phyloP scores from a whole-genome alignment of 768 basidiomycete species.

The Suillus alpinus region DNA sequence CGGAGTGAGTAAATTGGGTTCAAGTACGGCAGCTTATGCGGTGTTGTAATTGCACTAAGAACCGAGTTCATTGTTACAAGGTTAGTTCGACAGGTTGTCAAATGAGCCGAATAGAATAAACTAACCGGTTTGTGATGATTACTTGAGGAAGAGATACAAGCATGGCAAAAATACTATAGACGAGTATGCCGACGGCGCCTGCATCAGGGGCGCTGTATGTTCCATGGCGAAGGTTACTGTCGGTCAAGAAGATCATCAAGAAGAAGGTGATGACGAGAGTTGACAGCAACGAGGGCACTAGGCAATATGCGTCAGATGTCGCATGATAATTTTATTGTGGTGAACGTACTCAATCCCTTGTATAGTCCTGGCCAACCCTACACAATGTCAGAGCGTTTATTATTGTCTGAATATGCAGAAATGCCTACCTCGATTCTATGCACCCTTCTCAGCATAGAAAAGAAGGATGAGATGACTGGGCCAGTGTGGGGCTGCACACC shows the following conservation, averaged over 20 bases:
- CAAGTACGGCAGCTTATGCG: constrained; percentile 69
- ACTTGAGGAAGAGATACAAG: constrained; percentile 65
- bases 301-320: constrained; percentile 34
- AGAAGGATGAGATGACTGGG: constrained; percentile 73
- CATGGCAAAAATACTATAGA: constrained; percentile 65
- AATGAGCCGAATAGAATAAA: neutral
- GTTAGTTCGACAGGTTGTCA: neutral
- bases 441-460: constrained; percentile 71
- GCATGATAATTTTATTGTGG: constrained; percentile 25
- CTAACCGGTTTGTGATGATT: constrained; percentile 75
- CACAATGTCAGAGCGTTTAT: neutral
- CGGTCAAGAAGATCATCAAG: constrained; percentile 56
- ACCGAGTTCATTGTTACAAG: constrained; percentile 2
- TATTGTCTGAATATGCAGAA: neutral
- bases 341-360: constrained; percentile 66
- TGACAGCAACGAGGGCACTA: constrained; percentile 48
- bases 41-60: constrained; percentile 76
- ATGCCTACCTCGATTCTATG: constrained; percentile 66
- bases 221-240: constrained; percentile 58
- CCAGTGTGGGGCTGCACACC: constrained; percentile 73
- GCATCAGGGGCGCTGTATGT: constrained; percentile 62
- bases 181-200: constrained; percentile 57
- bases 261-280: constrained; percentile 57
- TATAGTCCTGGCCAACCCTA: constrained; percentile 73
- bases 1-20: constrained; percentile 57